Evolutionary conservation across 2,329 filamentous ascomycete genomes (phyloP).

Genomic region (Xylariaceae sp.): DNA sequence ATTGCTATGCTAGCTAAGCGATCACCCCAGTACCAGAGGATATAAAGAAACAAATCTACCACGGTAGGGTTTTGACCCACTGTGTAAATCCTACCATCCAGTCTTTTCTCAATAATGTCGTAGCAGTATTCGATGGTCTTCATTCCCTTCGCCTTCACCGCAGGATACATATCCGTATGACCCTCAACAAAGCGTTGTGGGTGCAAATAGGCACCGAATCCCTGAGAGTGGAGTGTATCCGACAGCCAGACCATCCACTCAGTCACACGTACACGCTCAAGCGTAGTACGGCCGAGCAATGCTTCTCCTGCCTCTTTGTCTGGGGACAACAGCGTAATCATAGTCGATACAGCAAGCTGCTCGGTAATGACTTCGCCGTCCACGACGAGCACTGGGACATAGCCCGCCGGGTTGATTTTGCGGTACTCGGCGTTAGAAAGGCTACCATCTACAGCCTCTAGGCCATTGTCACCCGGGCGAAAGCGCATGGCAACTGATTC

Average conservation of each 20-base stretch:
- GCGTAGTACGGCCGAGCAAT: slow-evolving; percentile 28
- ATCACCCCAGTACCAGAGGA: slow-evolving; percentile 31
- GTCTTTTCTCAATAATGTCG: slow-evolving; percentile 27
- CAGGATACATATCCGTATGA: slow-evolving; percentile 4
- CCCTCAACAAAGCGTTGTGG: slow-evolving; percentile 39
- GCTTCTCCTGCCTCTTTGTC: slow-evolving; percentile 19
- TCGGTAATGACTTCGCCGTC: slow-evolving; percentile 43
- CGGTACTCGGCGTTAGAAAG: slow-evolving; percentile 40
- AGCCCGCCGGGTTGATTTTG: slow-evolving; percentile 39
- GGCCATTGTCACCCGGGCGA: slow-evolving; percentile 18
- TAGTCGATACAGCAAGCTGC: slow-evolving; percentile 41
- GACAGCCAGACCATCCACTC: slow-evolving; percentile 45
- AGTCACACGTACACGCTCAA: slow-evolving; percentile 35
- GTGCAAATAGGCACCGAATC: slow-evolving; percentile 34
- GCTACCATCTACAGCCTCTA: slow-evolving; percentile 40
- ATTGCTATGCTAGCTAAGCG: slow-evolving; percentile 18
- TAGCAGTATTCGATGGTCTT: slow-evolving; percentile 23
- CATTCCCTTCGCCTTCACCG: slow-evolving; percentile 25
- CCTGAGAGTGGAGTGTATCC: slow-evolving; percentile 40
- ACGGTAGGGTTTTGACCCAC: slow-evolving; percentile 32
- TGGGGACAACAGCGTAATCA: slow-evolving; percentile 37
- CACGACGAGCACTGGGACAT: slow-evolving; percentile 41
- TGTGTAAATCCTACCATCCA: slow-evolving; percentile 21
- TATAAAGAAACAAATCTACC: slow-evolving; percentile 33
- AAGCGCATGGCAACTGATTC: slow-evolving; percentile 28